phyloP scores from a whole-genome alignment of 495 filamentous ascomycete genomes.

The Penicillium herquei region DNA sequence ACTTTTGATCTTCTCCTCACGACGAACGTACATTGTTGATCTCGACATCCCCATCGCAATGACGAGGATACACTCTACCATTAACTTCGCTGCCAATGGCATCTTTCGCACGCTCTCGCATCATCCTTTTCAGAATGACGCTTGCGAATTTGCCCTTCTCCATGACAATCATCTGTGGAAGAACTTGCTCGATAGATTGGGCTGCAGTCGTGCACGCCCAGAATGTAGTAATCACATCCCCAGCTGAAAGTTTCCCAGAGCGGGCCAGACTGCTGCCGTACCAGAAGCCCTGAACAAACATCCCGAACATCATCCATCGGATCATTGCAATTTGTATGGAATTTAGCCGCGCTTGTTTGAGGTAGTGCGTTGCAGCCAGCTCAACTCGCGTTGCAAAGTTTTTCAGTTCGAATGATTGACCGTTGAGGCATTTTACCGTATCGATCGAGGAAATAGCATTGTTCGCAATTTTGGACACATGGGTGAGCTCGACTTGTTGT shows the following conservation, averaged over 20 bases:
- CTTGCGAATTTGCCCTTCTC: slow-evolving; percentile 80
- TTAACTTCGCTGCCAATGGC: slow-evolving; percentile 17
- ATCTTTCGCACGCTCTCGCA: slow-evolving; percentile 27
- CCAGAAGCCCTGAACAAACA: slow-evolving; percentile 93
- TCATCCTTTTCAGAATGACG: slow-evolving; percentile 51
- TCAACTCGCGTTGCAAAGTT: slow-evolving; percentile 61
- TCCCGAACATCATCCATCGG: slow-evolving; percentile 68
- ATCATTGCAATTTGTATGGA: slow-evolving; percentile 70
- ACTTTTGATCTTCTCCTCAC: neutral
- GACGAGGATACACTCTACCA: slow-evolving; percentile 25
- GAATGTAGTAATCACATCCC: slow-evolving; percentile 78
- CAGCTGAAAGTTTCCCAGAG: slow-evolving; percentile 54
- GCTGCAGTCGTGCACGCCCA: slow-evolving; percentile 76
- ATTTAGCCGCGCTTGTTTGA: slow-evolving; percentile 63
- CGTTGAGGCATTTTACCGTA: slow-evolving; percentile 85
- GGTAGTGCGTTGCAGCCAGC: slow-evolving; percentile 61
- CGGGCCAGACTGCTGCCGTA: slow-evolving; percentile 71
- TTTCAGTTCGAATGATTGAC: slow-evolving; percentile 63
- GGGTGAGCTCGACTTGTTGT: slow-evolving; percentile 66
- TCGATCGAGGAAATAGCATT: slow-evolving; percentile 74
- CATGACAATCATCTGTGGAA: slow-evolving; percentile 73
- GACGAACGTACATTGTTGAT: slow-evolving; percentile 61
- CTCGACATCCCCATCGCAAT: slow-evolving; percentile 65
- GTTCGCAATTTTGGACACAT: slow-evolving; percentile 70
- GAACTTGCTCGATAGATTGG: slow-evolving; percentile 66